Conservation (phyloP, 352 stramenopile genomes). For the Pythium coloratum region DNA sequence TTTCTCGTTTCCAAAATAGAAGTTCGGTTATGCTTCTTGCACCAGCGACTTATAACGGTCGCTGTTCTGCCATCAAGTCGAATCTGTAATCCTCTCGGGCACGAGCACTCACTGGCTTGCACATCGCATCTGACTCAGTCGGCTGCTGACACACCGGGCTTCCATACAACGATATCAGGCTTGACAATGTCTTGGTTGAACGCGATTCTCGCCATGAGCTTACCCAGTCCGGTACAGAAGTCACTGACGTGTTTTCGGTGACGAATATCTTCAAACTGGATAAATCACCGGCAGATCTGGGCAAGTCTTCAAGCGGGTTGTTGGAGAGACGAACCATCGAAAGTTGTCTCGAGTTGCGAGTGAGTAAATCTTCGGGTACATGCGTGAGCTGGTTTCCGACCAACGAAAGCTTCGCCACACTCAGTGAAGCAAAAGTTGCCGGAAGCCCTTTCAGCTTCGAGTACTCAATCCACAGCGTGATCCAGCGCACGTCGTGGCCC, state of each 20-base stretch:
- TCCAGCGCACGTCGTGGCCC: neutral
- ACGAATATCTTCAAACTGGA: neutral
- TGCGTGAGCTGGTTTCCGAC: neutral
- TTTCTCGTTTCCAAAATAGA: neutral
- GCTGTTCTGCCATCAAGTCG: neutral
- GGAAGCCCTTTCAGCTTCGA: neutral
- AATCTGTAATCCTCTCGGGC: neutral
- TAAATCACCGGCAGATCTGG: neutral
- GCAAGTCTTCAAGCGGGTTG: neutral
- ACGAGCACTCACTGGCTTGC: neutral
- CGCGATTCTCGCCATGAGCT: neutral
- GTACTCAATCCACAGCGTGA: neutral
- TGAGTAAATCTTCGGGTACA: neutral
- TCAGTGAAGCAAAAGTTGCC: neutral
- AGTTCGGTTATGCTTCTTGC: neutral
- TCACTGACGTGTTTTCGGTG: neutral
- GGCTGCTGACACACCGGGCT: neutral
- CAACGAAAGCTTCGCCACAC: neutral
- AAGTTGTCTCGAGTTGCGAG: neutral
- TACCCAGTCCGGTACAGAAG: neutral
- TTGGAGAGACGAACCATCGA: neutral
- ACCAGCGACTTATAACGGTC: neutral
- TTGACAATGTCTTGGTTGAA: neutral
- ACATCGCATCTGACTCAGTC: neutral
- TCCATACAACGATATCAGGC: neutral